A percentile compares a stretch with the other conserved stretches of the same genome.
Conservation (phyloP, 768 basidiomycete species). For the Lanmaoa pseudosensibilis region DNA sequence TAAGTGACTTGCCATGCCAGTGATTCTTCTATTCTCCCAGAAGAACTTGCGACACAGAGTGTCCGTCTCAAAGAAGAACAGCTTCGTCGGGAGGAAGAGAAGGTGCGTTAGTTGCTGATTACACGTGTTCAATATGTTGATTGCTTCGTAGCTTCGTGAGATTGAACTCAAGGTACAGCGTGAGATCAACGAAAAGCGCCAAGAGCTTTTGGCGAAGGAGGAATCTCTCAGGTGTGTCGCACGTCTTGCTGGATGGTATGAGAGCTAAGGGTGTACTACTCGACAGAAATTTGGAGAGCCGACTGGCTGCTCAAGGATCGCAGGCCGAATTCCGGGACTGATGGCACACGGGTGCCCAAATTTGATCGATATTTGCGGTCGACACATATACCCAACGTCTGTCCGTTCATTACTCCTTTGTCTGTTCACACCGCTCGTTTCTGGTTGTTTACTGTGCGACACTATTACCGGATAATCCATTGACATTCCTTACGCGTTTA, state of each 20-base stretch:
- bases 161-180: conserved; percentile 97
- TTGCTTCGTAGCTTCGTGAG: conserved; percentile 72
- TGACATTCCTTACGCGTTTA: conserved; percentile 36
- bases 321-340: conserved; percentile 76
- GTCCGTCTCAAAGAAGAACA: conserved; percentile 99
- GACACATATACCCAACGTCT: conserved; percentile 36
- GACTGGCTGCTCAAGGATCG: conserved; percentile 85
- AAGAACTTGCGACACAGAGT: conserved; percentile 95
- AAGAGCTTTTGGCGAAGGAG: conserved; percentile 94
- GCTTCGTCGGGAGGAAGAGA: conserved; percentile 94
- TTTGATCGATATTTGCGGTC: conserved; percentile 26
- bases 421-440: conserved; percentile 36
- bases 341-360: conserved; percentile 29
- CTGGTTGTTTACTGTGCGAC: conserved; percentile 35
- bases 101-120: conserved; percentile 44
- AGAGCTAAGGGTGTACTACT: neutral
- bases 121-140: conserved; percentile 12
- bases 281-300: conserved; percentile 81
- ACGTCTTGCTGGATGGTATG: neutral
- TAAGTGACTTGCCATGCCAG: conserved; percentile 39
- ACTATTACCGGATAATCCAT: conserved; percentile 38
- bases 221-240: conserved; percentile 79
- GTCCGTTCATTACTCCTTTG: conserved; percentile 37
- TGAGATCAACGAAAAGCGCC: conserved; percentile 96
- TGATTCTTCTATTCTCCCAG: conserved; percentile 89